A percentile compares a stretch with the other conserved stretches of the same genome.
These are phyloP conservation scores for Diaporthe citri DNA, from an alignment of 2,329 filamentous ascomycete genomes.

Conservation along the genomic window DNA sequence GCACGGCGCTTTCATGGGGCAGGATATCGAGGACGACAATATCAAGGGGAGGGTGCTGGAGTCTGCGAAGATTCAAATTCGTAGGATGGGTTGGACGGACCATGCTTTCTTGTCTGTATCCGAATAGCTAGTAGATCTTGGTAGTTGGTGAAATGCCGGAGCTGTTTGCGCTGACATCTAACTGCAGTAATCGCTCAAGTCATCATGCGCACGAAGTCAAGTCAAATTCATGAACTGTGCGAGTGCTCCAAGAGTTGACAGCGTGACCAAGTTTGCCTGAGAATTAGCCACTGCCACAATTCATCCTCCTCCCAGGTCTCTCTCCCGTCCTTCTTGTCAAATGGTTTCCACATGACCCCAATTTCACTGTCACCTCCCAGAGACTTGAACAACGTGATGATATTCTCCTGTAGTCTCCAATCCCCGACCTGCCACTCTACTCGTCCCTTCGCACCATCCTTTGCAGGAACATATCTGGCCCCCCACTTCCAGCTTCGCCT, in stretches of 20 bases:
- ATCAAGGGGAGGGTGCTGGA: constrained; percentile 77
- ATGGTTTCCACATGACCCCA: neutral
- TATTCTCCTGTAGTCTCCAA: constrained; percentile 43
- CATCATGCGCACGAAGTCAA: too few relatives aligned
- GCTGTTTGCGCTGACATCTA: neutral
- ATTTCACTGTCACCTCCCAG: neutral
- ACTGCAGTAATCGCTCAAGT: neutral
- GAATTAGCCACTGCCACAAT: neutral
- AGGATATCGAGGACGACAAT: constrained; percentile 68
- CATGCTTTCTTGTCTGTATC: constrained; percentile 53
- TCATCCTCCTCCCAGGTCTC: neutral
- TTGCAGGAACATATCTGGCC: neutral
- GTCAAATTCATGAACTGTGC: neutral
- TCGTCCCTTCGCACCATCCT: constrained; percentile 34
- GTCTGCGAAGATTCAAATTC: constrained; percentile 81
- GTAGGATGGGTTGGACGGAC: constrained; percentile 59
- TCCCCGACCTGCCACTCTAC: constrained; percentile 45
- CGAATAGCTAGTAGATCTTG: neutral
- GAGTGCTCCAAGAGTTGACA: neutral
- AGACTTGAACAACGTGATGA: constrained; percentile 27
- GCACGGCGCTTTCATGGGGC: constrained; percentile 75
- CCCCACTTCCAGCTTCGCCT: constrained; percentile 3
- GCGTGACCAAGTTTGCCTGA: neutral
- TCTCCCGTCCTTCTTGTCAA: neutral
- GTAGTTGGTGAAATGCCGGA: neutral